Evolutionary conservation across 768 basidiomycete genomes (phyloP), one percentile per base, ranked within the genome.

Genomic region (Phallus indusiatus): DNA sequence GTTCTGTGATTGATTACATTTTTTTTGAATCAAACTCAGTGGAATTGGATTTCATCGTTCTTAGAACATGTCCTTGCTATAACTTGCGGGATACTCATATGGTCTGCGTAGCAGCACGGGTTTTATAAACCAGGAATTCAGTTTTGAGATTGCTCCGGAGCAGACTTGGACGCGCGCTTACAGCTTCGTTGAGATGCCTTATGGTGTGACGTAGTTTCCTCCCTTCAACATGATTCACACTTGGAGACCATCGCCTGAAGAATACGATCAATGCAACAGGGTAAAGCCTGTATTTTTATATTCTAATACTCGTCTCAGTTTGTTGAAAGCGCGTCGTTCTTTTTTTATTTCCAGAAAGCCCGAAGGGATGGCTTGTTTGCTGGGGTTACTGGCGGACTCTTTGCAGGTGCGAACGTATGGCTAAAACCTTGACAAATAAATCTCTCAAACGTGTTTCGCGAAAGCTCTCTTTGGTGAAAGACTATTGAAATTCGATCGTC

Each of bases 301-400:
- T n/a, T 42, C 47, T 28, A 14, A 22, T 14, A 17, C 34, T 34
- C 35, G 14, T 49, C 9, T 1, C 18, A 50, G 24, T 11, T 3
- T 28, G 28, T 5, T 42, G 4, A 11, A 42, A 42, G 12, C 4
- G 7, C 28, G 7, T 28, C 28, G n/a, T n/a, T n/a, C n/a, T n/a
- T n/a, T n/a, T n/a, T n/a, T n/a, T n/a, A 14, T n/a, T 20, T 50
- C 11, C 24, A 59, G 57, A 36, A 42, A 52, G 57, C 57, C 35
- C 57, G 57, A 24, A 53, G 50, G 52, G 57, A 59, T 36, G 57
- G 57, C 20, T 35, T 59, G 20, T 59, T 51, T 53, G 57, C 57
- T n/a, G 57, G 57, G 33, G 34, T 35, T 22, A 59, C 57, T 12
- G 48, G 49, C 14, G 57, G 57, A 21, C 57, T 59, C 12, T 52